phyloP scores from a whole-genome alignment of 345 rosid genomes.

The Rhodamnia argentea region DNA sequence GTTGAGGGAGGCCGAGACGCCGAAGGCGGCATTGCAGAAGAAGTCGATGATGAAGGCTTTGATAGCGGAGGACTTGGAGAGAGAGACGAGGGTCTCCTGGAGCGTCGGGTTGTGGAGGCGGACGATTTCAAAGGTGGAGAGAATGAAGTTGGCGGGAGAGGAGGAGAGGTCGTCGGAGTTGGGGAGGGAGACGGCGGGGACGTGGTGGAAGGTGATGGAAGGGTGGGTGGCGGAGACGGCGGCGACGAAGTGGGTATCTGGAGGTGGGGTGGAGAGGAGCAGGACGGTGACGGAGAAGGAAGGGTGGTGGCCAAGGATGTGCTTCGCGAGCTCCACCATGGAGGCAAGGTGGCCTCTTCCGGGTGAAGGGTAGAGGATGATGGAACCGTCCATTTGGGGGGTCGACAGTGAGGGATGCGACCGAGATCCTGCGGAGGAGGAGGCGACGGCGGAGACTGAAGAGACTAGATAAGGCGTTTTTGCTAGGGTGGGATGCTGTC shows the following conservation, averaged over 20 bases:
- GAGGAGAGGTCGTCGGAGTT: slow-evolving; percentile 2
- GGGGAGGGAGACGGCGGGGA: slow-evolving; percentile 16
- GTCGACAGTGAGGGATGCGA: not conserved
- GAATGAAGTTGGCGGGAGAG: slow-evolving; percentile 6
- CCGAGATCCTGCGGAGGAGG: not conserved
- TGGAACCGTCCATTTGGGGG: not conserved
- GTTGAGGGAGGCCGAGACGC: slow-evolving; percentile 13
- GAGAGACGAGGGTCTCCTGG: slow-evolving; percentile 18
- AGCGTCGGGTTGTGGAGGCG: slow-evolving; percentile 27
- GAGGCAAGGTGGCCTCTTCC: slow-evolving; percentile 18
- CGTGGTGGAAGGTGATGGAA: slow-evolving; percentile 28
- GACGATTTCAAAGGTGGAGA: slow-evolving; percentile 14
- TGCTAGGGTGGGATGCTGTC: too few species aligned
- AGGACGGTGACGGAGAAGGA: slow-evolving; percentile 15
- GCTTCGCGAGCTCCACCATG: slow-evolving; percentile 24
- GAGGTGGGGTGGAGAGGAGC: slow-evolving; percentile 33
- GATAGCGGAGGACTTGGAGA: slow-evolving; percentile 14
- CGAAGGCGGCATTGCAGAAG: slow-evolving; percentile 29
- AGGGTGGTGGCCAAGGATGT: slow-evolving; percentile 6
- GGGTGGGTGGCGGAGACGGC: slow-evolving; percentile 17
- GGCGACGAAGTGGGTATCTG: slow-evolving; percentile 15
- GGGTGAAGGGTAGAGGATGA: slow-evolving; percentile 9
- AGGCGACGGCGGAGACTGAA: not conserved
- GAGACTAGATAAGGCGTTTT: not conserved
- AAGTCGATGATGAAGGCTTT: slow-evolving; percentile 32